Evolutionary conservation across 306 rosid genomes (phyloP).

Genomic region (Erythrophleum fordii): DNA sequence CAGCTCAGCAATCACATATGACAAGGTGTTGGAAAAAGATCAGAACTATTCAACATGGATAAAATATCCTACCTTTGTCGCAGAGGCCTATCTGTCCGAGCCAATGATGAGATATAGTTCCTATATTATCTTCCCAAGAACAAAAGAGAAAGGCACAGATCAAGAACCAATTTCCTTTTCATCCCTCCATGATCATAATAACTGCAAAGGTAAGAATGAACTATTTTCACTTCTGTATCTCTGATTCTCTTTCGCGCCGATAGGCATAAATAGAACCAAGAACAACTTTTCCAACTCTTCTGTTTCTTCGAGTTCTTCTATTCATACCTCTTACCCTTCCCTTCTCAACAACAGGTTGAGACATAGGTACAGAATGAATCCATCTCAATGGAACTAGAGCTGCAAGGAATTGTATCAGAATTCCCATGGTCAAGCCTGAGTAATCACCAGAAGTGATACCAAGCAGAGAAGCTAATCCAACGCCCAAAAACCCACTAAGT

Average conservation of each 20-base stretch:
- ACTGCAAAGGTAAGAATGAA: constrained; percentile 1
- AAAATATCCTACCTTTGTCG: constrained; percentile 21
- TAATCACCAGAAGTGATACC: constrained; percentile 69
- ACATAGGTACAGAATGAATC: constrained; percentile 55
- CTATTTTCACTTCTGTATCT: constrained; percentile 47
- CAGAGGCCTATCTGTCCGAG: not conserved
- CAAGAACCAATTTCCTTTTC: constrained; percentile 8
- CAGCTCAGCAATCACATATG: constrained; percentile 20
- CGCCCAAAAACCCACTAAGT: constrained; percentile 70
- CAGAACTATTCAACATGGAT: constrained; percentile 29
- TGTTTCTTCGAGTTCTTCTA: constrained; percentile 63
- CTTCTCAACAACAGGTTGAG: constrained; percentile 48
- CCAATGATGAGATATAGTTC: not conserved
- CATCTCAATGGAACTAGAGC: constrained; percentile 72
- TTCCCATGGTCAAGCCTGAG: constrained; percentile 70
- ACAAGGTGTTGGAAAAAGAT: constrained; percentile 34
- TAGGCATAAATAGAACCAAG: constrained; percentile 54
- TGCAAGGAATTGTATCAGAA: constrained; percentile 66
- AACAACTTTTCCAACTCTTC: constrained; percentile 77
- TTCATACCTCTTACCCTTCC: constrained; percentile 56
- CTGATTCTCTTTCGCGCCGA: constrained; percentile 71
- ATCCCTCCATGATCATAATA: constrained; percentile 20
- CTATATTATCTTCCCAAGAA: constrained; percentile 6
- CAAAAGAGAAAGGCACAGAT: not conserved
- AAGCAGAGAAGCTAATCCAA: constrained; percentile 73